Percentiles rank a stretch among this genome's conserved stretches.
These are phyloP conservation scores for Leccinum variicolor DNA, from an alignment of 768 basidiomycete species.

Conservation along the genomic window DNA sequence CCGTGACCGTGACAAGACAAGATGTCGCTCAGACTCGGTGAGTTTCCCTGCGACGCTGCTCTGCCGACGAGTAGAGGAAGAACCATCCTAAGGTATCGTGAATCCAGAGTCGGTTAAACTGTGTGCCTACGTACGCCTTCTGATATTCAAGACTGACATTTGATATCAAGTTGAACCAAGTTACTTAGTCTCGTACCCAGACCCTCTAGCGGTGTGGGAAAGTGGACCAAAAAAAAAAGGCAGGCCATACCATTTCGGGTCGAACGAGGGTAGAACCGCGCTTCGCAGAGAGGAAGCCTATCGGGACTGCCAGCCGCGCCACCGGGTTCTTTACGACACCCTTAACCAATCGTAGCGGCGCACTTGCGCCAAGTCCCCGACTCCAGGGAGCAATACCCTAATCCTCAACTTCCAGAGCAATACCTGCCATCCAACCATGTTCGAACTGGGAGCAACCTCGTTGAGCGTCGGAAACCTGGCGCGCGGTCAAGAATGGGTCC, in stretches of 20 bases:
- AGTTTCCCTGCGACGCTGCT: constrained; percentile 91
- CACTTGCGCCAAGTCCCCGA: no score
- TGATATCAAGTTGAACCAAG: neutral
- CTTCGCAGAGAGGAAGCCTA: no score
- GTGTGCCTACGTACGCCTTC: constrained; percentile 79
- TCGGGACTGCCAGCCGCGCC: no score
- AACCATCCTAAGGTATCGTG: constrained; percentile 68
- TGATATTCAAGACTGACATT: constrained; percentile 99
- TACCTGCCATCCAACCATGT: constrained; percentile 35
- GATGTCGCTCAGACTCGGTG: constrained; percentile 91
- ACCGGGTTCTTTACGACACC: no score
- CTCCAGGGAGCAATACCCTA: no score
- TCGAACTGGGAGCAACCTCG: constrained; percentile 30
- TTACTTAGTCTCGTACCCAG: no score
- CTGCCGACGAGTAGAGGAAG: constrained; percentile 98
- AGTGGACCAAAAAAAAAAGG: no score
- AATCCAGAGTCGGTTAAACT: constrained; percentile 14
- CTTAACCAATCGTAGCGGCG: no score
- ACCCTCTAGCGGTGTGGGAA: no score
- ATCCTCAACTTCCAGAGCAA: constrained; percentile 57
- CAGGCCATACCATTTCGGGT: no score
- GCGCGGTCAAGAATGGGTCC: constrained; percentile 18
- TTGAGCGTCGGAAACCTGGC: constrained; percentile 26
- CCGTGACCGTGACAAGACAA: no score
- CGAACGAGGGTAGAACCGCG: no score